A percentile compares a stretch with the other conserved stretches of the same genome.
Conservation (phyloP, 1,284 basidiomycete species). For the Golubevia pallescens region DNA sequence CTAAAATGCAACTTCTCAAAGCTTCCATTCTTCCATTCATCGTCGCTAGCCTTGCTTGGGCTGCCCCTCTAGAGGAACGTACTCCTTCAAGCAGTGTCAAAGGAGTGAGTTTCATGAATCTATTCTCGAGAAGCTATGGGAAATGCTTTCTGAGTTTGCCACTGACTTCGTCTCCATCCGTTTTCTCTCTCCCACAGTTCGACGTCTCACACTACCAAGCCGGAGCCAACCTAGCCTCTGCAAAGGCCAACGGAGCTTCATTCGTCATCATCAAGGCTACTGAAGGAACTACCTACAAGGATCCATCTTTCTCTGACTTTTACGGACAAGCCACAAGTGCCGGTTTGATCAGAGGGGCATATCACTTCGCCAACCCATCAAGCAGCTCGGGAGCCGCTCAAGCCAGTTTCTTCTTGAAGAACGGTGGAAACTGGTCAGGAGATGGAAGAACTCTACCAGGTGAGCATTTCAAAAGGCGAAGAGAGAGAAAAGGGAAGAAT, state of each 20-base stretch:
- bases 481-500: background rate
- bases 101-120: too few species aligned
- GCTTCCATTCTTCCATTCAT: too few species aligned
- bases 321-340: slow-evolving; percentile 71
- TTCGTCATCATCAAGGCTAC: slow-evolving; percentile 77
- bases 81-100: too few species aligned
- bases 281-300: slow-evolving; percentile 70
- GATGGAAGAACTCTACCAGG: slow-evolving; percentile 51
- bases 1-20: too few species aligned
- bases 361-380: slow-evolving; percentile 70
- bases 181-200: too few species aligned
- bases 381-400: slow-evolving; percentile 69
- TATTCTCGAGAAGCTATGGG: background rate
- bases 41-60: too few species aligned
- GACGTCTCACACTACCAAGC: slow-evolving; percentile 71
- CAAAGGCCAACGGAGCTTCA: slow-evolving; percentile 70
- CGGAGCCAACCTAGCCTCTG: slow-evolving; percentile 69
- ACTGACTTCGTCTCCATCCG: too few species aligned
- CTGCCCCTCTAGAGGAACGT: too few species aligned
- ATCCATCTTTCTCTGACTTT: slow-evolving; percentile 67
- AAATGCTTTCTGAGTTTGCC: too few species aligned
- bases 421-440: slow-evolving; percentile 68
- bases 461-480: slow-evolving; percentile 9
- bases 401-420: slow-evolving; percentile 71
- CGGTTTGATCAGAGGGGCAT: slow-evolving; percentile 71